Base-by-base conservation (phyloP, 2,329 filamentous ascomycete species). In the Aspergillus ochraceoroseus region DNA sequence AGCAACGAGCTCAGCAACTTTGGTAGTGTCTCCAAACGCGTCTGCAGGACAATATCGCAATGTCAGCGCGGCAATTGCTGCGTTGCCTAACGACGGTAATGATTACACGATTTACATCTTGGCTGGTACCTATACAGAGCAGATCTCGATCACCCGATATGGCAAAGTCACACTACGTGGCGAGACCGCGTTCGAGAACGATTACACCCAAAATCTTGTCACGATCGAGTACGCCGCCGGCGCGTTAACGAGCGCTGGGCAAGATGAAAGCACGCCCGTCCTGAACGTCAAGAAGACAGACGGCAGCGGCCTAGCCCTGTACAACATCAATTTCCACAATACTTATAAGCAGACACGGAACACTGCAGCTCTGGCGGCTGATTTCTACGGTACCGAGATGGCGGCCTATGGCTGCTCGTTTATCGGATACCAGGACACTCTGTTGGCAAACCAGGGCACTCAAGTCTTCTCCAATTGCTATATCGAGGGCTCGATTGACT, bases 261-360 rank as follows among this genome's bases (percentile, higher is more conserved):
- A 66, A 18, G 57, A 72, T 33, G 70, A 73, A 41, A 48, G 59
- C 29, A 73, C 70, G 0, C 69, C 70, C 0, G 59, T 71, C 7
- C 59, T 73, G 29, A 64, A 70, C 46, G 61, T 62, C 35, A 72
- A 71, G 56, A 71, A 70, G 38, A 66, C 57, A 0, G 54, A 57
- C 22, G 38, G 44, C 8, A 42, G 30, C 9, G 37, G 33, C 19
- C 40, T 55, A 6, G 52, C 59, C 36, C 34, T 61, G 7, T 59
- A 61, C 48, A 61, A 61, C 35, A 58, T 61, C 44, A 52, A 61
- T 27, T 58, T 64, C 32, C 35, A 49, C 43, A 65, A 64, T 45
- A 57, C 54, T 2, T 62, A 55, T 33, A 44, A 51, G 3, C 53
- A 59, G 28, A 61, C 62, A 4, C 45, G 43, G 6, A 62, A 63